These are phyloP conservation scores for Choiromyces venosus DNA, from an alignment of 495 filamentous ascomycete species.

Conservation along the genomic window DNA sequence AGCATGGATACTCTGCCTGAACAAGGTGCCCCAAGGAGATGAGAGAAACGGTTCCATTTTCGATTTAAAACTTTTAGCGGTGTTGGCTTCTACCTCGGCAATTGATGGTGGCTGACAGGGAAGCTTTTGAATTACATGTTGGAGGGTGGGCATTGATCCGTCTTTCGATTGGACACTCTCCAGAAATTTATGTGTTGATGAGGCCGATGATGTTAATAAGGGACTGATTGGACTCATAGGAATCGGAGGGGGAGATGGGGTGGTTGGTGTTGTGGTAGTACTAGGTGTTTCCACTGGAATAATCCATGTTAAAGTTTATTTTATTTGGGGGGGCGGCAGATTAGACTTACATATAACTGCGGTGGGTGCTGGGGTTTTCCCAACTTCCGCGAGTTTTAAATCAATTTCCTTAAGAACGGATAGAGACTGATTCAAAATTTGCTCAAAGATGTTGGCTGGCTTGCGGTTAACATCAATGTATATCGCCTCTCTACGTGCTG, in stretches of 20 bases:
- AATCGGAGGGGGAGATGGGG: conserved; percentile 26
- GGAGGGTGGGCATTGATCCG: conserved; percentile 19
- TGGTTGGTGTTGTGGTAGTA: conserved; percentile 3
- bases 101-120: conserved; percentile 25
- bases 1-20: conserved; percentile 60
- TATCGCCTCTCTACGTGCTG: conserved; percentile 69
- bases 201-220: conserved; percentile 10
- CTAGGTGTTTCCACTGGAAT: conserved; percentile 9
- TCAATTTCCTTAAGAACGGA: conserved; percentile 61
- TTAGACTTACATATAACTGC: conserved; percentile 13
- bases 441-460: conserved; percentile 71
- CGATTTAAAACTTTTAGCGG: conserved; percentile 19
- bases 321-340: not conserved
- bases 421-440: conserved; percentile 63
- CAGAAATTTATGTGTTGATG: conserved; percentile 24
- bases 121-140: conserved; percentile 27
- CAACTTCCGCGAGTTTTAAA: conserved; percentile 56
- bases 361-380: conserved; percentile 46
- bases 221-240: conserved; percentile 21
- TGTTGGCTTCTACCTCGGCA: conserved; percentile 24
- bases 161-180: conserved; percentile 35
- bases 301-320: conserved; percentile 6
- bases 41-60: conserved; percentile 44
- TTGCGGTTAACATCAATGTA: conserved; percentile 85
- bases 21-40: conserved; percentile 60